Evolutionary conservation across 345 rosid species (phyloP).

Genomic region (Xanthoceras sorbifolium): DNA sequence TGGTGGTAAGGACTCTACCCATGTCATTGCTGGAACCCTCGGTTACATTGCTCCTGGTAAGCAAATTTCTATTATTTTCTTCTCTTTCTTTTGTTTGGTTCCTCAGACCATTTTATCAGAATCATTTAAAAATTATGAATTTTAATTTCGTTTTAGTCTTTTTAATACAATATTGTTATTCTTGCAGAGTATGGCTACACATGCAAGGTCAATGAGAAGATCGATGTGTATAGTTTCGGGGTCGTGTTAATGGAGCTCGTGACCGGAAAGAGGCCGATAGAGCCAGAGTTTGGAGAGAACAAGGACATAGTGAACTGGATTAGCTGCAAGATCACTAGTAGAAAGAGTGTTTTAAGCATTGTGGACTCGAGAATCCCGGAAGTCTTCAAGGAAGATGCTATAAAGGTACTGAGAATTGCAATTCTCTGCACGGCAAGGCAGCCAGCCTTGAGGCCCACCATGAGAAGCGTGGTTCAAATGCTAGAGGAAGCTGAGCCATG

Average conservation of each 20-base stretch:
- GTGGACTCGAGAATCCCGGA: slow-evolving; percentile 69
- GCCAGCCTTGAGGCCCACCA: slow-evolving; percentile 75
- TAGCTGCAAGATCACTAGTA: slow-evolving; percentile 55
- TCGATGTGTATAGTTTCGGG: slow-evolving; percentile 92
- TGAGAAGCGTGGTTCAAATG: no score
- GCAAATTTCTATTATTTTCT: background rate
- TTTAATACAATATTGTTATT: background rate
- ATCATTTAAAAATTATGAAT: no score
- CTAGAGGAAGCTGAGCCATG: slow-evolving; percentile 77
- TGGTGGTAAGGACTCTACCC: slow-evolving; percentile 60
- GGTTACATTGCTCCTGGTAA: slow-evolving; percentile 99
- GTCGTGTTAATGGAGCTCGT: slow-evolving; percentile 92
- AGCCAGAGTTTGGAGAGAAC: slow-evolving; percentile 73
- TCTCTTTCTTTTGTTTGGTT: background rate
- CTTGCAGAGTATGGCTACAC: slow-evolving; percentile 86
- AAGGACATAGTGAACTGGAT: slow-evolving; percentile 82
- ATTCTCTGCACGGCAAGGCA: slow-evolving; percentile 61
- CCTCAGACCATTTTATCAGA: background rate
- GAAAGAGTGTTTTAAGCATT: slow-evolving; percentile 47
- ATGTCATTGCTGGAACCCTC: slow-evolving; percentile 77
- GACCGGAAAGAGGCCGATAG: slow-evolving; percentile 79
- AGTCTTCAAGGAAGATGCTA: slow-evolving; percentile 56
- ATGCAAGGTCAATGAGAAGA: slow-evolving; percentile 76
- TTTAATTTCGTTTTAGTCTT: background rate
- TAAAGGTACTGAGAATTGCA: slow-evolving; percentile 68